phyloP scores from a whole-genome alignment of 805 yeast genomes.

The Monosporozyma yasuniensis region DNA sequence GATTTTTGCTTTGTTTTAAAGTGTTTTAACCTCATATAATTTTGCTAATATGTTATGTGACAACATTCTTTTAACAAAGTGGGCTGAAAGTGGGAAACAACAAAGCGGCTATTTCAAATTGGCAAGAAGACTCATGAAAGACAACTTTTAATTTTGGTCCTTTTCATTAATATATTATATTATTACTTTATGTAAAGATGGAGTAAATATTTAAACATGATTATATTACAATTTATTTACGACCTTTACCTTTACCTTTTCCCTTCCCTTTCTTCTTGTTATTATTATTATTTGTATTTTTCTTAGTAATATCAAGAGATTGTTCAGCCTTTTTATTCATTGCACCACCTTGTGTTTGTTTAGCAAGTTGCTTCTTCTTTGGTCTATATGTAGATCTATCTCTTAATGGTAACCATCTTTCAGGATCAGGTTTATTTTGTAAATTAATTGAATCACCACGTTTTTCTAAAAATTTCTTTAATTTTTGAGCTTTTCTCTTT shows the following conservation, averaged over 20 bases:
- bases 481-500: conserved; percentile 15
- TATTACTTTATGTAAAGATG: background rate
- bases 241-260: conserved; percentile 15
- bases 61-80: too few relatives aligned
- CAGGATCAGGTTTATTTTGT: conserved; percentile 41
- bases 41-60: too few relatives aligned
- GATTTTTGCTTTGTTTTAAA: too few relatives aligned
- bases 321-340: conserved; percentile 34
- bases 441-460: conserved; percentile 27
- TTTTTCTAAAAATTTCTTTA: conserved; percentile 17
- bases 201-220: background rate
- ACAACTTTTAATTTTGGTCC: too few relatives aligned
- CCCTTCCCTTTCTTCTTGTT: conserved; percentile 13
- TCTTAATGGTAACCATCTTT: conserved; percentile 86
- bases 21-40: too few relatives aligned
- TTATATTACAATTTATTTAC: background rate
- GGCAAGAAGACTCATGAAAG: too few relatives aligned
- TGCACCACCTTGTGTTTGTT: conserved; percentile 58
- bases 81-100: too few relatives aligned
- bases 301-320: conserved; percentile 22
- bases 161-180: background rate
- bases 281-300: conserved; percentile 5
- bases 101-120: too few relatives aligned
- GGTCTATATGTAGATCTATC: conserved; percentile 81
- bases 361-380: conserved; percentile 44